Conservation (phyloP, 2,329 filamentous ascomycete species). For the Plenodomus biglobosus region DNA sequence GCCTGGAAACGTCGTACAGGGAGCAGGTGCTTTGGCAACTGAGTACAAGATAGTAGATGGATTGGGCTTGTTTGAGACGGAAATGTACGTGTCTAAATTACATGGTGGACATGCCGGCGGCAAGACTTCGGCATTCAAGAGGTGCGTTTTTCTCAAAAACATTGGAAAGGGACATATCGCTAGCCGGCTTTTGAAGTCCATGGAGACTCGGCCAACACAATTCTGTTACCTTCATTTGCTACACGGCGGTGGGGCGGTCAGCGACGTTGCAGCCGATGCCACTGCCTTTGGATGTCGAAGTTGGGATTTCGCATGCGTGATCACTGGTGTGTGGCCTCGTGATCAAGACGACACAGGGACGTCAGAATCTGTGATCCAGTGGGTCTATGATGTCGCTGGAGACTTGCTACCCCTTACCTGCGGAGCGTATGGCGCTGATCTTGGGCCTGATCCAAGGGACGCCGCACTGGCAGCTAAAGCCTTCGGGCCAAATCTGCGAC, state of each 20-base stretch:
- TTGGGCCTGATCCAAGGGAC: constrained; percentile 64
- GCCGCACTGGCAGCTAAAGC: constrained; percentile 53
- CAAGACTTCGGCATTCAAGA: constrained; percentile 66
- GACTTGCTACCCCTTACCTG: constrained; percentile 54
- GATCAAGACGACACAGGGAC: constrained; percentile 52
- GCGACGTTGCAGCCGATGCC: constrained; percentile 47
- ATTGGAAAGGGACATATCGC: constrained; percentile 46
- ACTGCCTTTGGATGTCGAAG: constrained; percentile 65
- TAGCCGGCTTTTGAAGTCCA: constrained; percentile 47
- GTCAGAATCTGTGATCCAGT: constrained; percentile 48
- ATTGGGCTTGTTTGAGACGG: constrained; percentile 58
- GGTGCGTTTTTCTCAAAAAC: constrained; percentile 61
- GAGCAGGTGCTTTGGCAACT: no score
- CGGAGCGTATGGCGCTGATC: constrained; percentile 62
- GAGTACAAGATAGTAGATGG: constrained; percentile 51
- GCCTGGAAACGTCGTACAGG: no score
- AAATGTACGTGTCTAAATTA: constrained; percentile 64
- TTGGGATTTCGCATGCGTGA: constrained; percentile 65
- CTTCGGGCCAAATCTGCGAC: constrained; percentile 58
- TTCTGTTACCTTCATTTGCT: constrained; percentile 65
- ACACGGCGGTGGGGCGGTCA: constrained; percentile 59
- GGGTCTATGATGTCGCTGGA: constrained; percentile 59
- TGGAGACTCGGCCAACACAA: constrained; percentile 54
- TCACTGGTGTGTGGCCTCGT: constrained; percentile 64
- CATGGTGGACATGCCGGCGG: constrained; percentile 60